Evolutionary conservation across 345 rosid genomes (phyloP).

Genomic region (Moricandia moricandioides): DNA sequence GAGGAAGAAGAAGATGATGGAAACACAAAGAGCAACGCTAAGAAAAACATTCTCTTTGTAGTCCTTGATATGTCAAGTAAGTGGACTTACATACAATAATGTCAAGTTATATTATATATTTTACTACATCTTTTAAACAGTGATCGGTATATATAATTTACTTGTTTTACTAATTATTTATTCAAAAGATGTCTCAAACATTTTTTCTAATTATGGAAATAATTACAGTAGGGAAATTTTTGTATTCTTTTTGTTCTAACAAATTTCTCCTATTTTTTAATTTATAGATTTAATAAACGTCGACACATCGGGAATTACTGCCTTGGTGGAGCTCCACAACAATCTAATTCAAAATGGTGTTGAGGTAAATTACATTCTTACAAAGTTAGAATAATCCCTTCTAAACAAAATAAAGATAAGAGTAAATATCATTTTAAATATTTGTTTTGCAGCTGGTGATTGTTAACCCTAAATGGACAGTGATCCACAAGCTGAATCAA

Average conservation of each 20-base stretch:
- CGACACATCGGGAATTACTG: conserved; percentile 78
- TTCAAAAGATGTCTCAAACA: neutral
- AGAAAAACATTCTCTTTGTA: conserved; percentile 47
- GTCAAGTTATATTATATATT: neutral
- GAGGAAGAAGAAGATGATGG: conserved; percentile 43
- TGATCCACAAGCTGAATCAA: conserved; percentile 71
- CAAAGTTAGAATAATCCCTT: neutral
- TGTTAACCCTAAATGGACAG: conserved; percentile 79
- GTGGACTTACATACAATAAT: conserved; percentile 15
- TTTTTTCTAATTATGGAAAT: neutral
- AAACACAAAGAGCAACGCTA: conserved; percentile 21
- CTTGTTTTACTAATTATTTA: neutral
- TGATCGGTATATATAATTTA: neutral
- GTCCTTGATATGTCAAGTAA: conserved; percentile 90
- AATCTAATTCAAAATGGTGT: conserved; percentile 46
- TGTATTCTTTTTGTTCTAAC: neutral
- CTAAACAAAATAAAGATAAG: neutral
- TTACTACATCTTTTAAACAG: neutral
- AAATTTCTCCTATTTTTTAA: neutral
- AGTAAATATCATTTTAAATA: neutral
- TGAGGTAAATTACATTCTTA: conserved; percentile 47
- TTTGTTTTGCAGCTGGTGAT: conserved; percentile 53
- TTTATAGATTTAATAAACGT: conserved; percentile 59
- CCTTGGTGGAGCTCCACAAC: conserved; percentile 61
- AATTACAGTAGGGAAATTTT: neutral